Evolutionary conservation across 2,329 filamentous ascomycete species (phyloP).

Genomic region (Apiospora kogelbergensis): DNA sequence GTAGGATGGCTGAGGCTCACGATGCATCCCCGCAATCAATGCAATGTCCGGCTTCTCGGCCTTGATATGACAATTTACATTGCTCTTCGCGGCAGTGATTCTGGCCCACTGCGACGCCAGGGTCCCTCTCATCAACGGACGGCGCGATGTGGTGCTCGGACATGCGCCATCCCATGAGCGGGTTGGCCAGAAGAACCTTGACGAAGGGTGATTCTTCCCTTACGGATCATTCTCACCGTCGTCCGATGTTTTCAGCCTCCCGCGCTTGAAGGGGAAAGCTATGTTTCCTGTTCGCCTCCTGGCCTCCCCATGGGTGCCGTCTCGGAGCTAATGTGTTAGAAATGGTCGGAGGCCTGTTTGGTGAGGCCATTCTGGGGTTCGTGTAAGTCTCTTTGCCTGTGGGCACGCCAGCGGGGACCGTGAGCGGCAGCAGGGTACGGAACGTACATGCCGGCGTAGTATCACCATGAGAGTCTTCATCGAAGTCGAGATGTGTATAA

Average conservation of each 20-base stretch:
- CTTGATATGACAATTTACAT: background rate
- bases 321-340: background rate
- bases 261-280: background rate
- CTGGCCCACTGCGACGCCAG: background rate
- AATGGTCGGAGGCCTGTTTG: background rate
- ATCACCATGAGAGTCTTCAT: slow-evolving; percentile 13
- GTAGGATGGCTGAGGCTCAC: background rate
- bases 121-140: background rate
- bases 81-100: background rate
- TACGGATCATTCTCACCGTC: background rate
- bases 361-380: background rate
- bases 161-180: background rate
- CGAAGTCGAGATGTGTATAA: slow-evolving; percentile 21
- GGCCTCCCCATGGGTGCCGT: background rate
- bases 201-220: background rate
- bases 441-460: slow-evolving; percentile 2
- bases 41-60: background rate
- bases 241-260: background rate
- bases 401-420: background rate
- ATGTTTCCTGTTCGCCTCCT: background rate
- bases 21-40: background rate
- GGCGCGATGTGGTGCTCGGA: background rate
- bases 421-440: background rate
- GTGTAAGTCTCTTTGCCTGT: background rate
- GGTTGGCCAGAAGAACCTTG: background rate